phyloP scores from a whole-genome alignment of 2,329 filamentous ascomycete species.

The Esteya vermicola region DNA sequence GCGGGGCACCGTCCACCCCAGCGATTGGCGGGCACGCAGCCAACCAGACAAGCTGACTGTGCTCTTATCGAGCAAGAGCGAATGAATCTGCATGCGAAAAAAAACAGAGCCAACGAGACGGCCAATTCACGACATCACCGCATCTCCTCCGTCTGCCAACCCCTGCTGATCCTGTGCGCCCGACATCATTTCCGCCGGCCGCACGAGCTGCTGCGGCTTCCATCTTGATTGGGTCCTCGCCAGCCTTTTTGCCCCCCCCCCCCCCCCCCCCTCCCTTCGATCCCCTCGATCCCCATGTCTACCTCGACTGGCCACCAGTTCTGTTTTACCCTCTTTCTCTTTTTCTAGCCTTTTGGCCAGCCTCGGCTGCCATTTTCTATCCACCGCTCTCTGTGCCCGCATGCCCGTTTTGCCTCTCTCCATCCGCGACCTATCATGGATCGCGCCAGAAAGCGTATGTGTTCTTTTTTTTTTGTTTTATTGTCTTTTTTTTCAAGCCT shows the following conservation, averaged over 20 bases:
- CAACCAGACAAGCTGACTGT: too few species aligned
- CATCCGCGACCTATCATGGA: constrained; percentile 37
- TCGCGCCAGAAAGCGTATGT: constrained; percentile 49
- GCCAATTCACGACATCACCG: neutral
- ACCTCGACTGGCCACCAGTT: constrained; percentile 26
- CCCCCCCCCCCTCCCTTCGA: too few species aligned
- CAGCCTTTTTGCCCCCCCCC: constrained; percentile 13
- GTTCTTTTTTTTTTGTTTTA: neutral
- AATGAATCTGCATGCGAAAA: neutral
- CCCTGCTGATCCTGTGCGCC: neutral
- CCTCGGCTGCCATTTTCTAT: too few species aligned
- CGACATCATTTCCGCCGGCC: neutral
- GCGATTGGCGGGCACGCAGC: too few species aligned
- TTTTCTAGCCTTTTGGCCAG: constrained; percentile 1
- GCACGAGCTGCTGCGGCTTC: constrained; percentile 1
- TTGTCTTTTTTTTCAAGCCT: neutral
- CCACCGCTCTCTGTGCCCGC: constrained; percentile 5
- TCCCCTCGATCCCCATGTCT: too few species aligned
- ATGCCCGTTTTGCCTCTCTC: neutral
- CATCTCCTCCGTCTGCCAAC: neutral
- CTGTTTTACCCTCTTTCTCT: too few species aligned
- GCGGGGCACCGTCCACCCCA: too few species aligned
- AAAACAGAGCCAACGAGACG: too few species aligned
- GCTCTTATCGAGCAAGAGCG: neutral
- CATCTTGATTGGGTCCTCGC: constrained; percentile 4